Evolutionary conservation across 805 yeast species (phyloP).

Genomic region (Brettanomyces anomalus): DNA sequence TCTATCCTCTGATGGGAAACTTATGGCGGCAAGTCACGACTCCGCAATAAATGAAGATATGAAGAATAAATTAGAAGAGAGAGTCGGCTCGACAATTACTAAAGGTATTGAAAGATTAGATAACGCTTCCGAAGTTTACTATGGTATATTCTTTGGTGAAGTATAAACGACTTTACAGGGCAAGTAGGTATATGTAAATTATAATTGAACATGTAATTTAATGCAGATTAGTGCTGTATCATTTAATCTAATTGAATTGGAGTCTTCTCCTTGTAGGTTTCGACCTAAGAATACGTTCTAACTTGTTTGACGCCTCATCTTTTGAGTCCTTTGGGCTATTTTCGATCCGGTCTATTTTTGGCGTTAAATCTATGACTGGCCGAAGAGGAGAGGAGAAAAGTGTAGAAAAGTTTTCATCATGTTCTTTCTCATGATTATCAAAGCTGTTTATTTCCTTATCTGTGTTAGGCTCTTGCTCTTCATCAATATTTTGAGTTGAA

Average conservation of each 20-base stretch:
- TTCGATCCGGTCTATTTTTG: too few relatives aligned
- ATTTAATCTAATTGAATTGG: neutral
- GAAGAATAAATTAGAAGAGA: slow-evolving; percentile 37
- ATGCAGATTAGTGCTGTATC: neutral
- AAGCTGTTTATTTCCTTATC: too few relatives aligned
- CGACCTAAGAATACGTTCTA: neutral
- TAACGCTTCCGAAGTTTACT: slow-evolving; percentile 41
- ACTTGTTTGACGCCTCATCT: too few relatives aligned
- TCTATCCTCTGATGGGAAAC: slow-evolving; percentile 30
- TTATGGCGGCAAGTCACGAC: slow-evolving; percentile 10
- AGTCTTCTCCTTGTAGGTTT: slow-evolving; percentile 4
- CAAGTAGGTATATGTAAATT: slow-evolving; percentile 23
- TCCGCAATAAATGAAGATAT: slow-evolving; percentile 27
- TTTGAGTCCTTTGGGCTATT: too few relatives aligned
- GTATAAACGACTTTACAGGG: slow-evolving; percentile 4
- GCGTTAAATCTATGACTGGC: neutral
- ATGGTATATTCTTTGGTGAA: slow-evolving; percentile 73
- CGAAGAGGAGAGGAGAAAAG: slow-evolving; percentile 7
- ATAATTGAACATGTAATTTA: too few relatives aligned
- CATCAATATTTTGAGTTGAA: too few relatives aligned
- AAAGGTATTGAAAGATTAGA: slow-evolving; percentile 36
- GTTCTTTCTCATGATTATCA: too few relatives aligned
- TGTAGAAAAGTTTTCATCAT: neutral
- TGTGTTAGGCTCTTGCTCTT: neutral
- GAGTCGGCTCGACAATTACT: slow-evolving; percentile 56